These are phyloP conservation scores for Termitomyces sp. DNA, from an alignment of 768 basidiomycete genomes.

Conservation along the genomic window DNA sequence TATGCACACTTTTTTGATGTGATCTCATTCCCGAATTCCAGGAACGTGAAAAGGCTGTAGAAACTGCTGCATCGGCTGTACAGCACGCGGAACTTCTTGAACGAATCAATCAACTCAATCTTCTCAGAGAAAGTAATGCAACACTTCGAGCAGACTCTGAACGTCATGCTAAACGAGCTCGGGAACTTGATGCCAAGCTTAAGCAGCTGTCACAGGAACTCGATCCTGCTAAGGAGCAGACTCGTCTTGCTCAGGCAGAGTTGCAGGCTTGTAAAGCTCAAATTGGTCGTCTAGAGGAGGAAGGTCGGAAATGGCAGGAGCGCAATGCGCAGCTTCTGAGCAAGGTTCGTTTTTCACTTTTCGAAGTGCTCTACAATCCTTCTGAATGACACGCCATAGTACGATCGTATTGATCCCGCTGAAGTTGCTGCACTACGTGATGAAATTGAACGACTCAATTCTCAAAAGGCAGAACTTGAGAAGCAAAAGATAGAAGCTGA, in stretches of 20 bases:
- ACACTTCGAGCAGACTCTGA: constrained; percentile 78
- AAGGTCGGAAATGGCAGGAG: constrained; percentile 79
- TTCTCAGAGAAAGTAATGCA: constrained; percentile 84
- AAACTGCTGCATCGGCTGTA: constrained; percentile 62
- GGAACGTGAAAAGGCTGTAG: constrained; percentile 78
- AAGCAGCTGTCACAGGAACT: constrained; percentile 54
- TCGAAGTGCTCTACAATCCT: background rate
- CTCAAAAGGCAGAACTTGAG: constrained; percentile 30
- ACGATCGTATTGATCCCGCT: constrained; percentile 84
- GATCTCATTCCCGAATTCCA: constrained; percentile 18
- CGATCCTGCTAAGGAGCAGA: constrained; percentile 70
- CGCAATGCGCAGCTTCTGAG: constrained; percentile 74
- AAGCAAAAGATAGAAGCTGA: constrained; percentile 15
- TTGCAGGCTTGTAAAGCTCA: constrained; percentile 65
- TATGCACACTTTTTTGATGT: background rate
- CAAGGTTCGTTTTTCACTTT: constrained; percentile 44
- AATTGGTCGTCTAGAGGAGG: constrained; percentile 64
- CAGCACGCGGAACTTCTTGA: constrained; percentile 84
- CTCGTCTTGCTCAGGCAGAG: constrained; percentile 63
- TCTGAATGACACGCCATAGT: constrained; percentile 33
- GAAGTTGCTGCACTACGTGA: constrained; percentile 78
- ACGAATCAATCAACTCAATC: constrained; percentile 80
- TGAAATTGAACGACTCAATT: constrained; percentile 52
- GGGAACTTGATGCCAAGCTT: constrained; percentile 61
- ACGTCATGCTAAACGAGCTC: constrained; percentile 58